Evolutionary conservation across 768 basidiomycete genomes (phyloP), one percentile per base, ranked within the genome.

Genomic region (Solioccasus polychromus): DNA sequence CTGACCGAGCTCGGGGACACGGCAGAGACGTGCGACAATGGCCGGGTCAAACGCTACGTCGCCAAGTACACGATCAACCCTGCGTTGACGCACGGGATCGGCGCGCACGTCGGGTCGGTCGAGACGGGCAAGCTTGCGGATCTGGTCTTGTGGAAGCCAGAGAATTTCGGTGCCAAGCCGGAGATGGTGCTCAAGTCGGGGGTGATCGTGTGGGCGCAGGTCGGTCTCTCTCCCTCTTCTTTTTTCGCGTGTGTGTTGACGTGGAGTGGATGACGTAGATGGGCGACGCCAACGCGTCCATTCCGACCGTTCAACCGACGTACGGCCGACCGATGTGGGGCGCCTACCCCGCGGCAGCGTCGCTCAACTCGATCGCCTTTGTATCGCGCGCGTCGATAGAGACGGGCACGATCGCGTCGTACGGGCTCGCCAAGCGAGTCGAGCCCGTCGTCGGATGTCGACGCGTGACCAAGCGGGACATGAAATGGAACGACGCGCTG

Each of bases 61-160:
- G 79, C 94, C 14, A 99, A 98, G 64, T 98, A 97, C 18, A 98
- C 96, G 12, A 82, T 98, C 63, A 98, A 99, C 61, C 93, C 95
- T 0, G 96, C 96, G 1, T 87, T 99, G 50, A 84, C 91, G 0
- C 94, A 98, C 48, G 96, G 96, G 2, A 90, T 98, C 51, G 83
- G 83, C 47, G 85, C 91, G 60, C 53, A 89, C 24, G 81, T 97
- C 28, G 96, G 96, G 1, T 85, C 92, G 42, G 70, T 99, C 49
- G 80, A 83, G 2, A 74, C 78, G 3, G 92, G 90, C 15, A 85
- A 79, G 22, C 76, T 99, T 36, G 96, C 95, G 0, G 96, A 99
- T 64, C 77, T 99, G 34, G 94, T 97, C 0, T 73, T 98, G 1
- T 99, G 96, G 96, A 87, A 85, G 67, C 92, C 93, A 0, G 87